Conservation (phyloP, 2,329 filamentous ascomycete genomes). For the Aureobasidium sp. region DNA sequence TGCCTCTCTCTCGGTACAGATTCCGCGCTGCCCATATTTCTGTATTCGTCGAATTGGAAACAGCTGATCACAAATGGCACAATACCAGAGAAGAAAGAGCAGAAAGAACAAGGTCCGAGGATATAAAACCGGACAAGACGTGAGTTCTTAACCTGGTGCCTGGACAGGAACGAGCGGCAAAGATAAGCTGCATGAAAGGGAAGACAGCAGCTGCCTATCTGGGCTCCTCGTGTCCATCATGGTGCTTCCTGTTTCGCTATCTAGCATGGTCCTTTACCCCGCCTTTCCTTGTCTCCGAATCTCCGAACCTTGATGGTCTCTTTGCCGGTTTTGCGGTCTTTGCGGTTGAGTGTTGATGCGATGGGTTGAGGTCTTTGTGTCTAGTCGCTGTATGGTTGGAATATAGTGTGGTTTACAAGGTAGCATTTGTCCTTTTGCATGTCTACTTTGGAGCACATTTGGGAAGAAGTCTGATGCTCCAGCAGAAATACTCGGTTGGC, state of each 20-base stretch:
- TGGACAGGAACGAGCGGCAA: neutral
- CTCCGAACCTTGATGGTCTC: neutral
- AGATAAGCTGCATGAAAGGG: neutral
- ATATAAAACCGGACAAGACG: neutral
- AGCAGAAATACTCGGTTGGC: rapidly evolving
- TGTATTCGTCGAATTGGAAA: neutral
- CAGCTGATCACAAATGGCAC: neutral
- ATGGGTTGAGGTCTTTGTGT: neutral
- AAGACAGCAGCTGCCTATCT: slow-evolving; percentile 6
- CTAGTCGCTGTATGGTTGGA: too few relatives aligned
- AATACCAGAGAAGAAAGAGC: neutral
- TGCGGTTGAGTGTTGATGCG: neutral
- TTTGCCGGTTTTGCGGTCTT: neutral
- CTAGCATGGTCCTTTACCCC: neutral
- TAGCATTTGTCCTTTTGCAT: too few relatives aligned
- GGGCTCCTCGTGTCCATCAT: neutral
- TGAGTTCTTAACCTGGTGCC: neutral
- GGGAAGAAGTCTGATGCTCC: too few relatives aligned
- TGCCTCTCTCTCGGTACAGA: slow-evolving; percentile 8
- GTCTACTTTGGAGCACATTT: too few relatives aligned
- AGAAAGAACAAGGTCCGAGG: neutral
- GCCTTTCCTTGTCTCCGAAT: neutral
- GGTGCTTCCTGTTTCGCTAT: neutral
- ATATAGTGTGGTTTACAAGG: too few relatives aligned
- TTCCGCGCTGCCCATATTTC: slow-evolving; percentile 8